Percentiles rank a stretch among this genome's conserved stretches.
Evolutionary conservation across 495 filamentous ascomycete species (phyloP).

Genomic region (Emericellopsis terricola): DNA sequence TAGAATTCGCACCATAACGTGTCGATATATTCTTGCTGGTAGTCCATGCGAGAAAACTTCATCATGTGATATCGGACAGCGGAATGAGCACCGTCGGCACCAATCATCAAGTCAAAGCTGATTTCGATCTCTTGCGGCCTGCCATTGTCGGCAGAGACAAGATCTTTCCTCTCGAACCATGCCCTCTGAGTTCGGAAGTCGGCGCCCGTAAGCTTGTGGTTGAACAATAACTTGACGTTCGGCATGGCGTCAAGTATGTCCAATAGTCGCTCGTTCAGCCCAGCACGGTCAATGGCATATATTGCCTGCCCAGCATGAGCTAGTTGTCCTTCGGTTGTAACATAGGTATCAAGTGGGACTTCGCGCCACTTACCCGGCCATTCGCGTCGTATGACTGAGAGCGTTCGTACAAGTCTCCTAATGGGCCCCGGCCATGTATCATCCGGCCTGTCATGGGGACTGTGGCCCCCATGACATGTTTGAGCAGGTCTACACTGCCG

Average conservation of each 20-base stretch:
- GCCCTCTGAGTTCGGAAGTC: slow-evolving; percentile 62
- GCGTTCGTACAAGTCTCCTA: slow-evolving; percentile 53
- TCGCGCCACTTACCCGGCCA: slow-evolving; percentile 57
- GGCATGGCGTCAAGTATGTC: slow-evolving; percentile 66
- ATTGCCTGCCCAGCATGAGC: slow-evolving; percentile 20
- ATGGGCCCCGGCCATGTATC: slow-evolving; percentile 62
- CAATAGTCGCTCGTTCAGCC: slow-evolving; percentile 70
- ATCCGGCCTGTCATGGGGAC: slow-evolving; percentile 95
- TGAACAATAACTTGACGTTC: slow-evolving; percentile 83
- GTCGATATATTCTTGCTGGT: slow-evolving; percentile 91
- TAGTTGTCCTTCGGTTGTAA: no score
- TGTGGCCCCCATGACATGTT: slow-evolving; percentile 53
- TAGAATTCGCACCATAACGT: slow-evolving; percentile 95
- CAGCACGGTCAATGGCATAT: slow-evolving; percentile 48
- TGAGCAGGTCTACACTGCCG: slow-evolving; percentile 41
- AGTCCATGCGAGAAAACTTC: slow-evolving; percentile 78
- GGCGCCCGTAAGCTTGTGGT: slow-evolving; percentile 75
- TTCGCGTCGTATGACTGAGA: slow-evolving; percentile 81
- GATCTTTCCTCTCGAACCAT: slow-evolving; percentile 58
- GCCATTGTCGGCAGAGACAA: slow-evolving; percentile 5
- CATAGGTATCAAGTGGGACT: no score
- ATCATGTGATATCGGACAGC: slow-evolving; percentile 80
- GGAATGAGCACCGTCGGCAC: slow-evolving; percentile 93
- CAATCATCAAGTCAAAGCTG: slow-evolving; percentile 79
- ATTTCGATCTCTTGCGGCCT: slow-evolving; percentile 42